Percentiles rank a stretch among this genome's conserved stretches.
phyloP scores from a whole-genome alignment of 2,329 filamentous ascomycete genomes.

The Pseudogymnoascus sp. region DNA sequence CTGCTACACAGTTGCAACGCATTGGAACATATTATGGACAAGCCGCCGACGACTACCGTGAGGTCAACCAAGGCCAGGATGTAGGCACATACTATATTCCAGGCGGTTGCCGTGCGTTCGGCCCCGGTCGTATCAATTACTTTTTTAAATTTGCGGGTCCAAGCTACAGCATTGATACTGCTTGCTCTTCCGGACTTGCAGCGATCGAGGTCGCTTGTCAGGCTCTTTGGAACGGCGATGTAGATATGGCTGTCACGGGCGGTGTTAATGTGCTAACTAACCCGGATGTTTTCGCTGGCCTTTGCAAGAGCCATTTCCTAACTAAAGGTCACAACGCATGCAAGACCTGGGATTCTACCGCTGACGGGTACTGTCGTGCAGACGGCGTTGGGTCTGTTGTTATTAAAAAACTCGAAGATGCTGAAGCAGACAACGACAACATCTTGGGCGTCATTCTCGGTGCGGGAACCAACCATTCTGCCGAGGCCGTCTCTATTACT shows the following conservation, averaged over 20 bases:
- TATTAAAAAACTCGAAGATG: conserved; percentile 55
- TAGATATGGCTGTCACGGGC: conserved; percentile 21
- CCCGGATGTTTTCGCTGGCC: conserved; percentile 25
- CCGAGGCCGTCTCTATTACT: conserved; percentile 72
- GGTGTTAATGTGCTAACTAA: conserved; percentile 21
- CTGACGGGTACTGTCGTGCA: conserved; percentile 45
- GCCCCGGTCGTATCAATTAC: conserved; percentile 30
- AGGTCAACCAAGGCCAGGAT: conserved; percentile 8
- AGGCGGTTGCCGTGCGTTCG: conserved; percentile 11
- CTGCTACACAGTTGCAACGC: conserved; percentile 38
- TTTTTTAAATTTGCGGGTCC: conserved; percentile 37
- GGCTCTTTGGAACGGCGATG: conserved; percentile 20
- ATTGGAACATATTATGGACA: conserved; percentile 14
- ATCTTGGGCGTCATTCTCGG: conserved; percentile 41
- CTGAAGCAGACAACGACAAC: conserved; percentile 64
- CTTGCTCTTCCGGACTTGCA: conserved; percentile 34
- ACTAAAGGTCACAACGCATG: conserved; percentile 33
- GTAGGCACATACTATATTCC: conserved; percentile 16
- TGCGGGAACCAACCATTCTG: conserved; percentile 71
- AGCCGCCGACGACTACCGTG: conserved; percentile 14
- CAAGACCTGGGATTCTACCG: conserved; percentile 40
- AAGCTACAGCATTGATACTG: conserved; percentile 33
- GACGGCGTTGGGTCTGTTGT: conserved; percentile 42
- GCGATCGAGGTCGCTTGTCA: conserved; percentile 23
- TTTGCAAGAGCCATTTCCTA: conserved; percentile 16